A percentile compares a stretch with the other conserved stretches of the same genome.
Evolutionary conservation across 2,329 filamentous ascomycete species (phyloP).

Genomic region (Trichoderma harzianum): DNA sequence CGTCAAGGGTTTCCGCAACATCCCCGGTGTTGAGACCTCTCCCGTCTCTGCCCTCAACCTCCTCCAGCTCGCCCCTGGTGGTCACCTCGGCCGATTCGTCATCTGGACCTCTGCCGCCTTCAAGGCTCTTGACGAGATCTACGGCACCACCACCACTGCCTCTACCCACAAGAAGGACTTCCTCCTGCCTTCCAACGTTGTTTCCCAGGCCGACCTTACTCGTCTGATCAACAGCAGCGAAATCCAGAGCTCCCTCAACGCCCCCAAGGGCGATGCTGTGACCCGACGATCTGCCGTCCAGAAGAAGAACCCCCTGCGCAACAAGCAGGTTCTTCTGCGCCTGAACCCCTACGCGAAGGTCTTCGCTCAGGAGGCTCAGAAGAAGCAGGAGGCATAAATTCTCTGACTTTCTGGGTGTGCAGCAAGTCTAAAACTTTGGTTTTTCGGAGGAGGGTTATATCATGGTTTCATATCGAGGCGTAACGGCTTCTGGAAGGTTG

Average conservation of each 20-base stretch:
- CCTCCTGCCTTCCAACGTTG: conserved; percentile 87
- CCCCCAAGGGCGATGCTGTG: conserved; percentile 81
- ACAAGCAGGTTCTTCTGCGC: conserved; percentile 97
- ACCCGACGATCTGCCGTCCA: conserved; percentile 90
- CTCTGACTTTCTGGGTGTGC: conserved; percentile 38
- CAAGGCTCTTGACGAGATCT: conserved; percentile 93
- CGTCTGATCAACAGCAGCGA: conserved; percentile 99
- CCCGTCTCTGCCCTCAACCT: conserved; percentile 95
- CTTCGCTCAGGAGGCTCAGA: conserved; percentile 67
- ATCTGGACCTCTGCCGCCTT: conserved; percentile 98
- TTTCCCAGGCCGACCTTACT: conserved; percentile 90
- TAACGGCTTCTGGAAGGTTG: conserved; percentile 37
- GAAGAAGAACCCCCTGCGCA: conserved; percentile 99
- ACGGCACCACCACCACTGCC: conserved; percentile 86
- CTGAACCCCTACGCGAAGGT: conserved; percentile 96
- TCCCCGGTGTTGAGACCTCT: conserved; percentile 95
- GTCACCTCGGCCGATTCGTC: conserved; percentile 97
- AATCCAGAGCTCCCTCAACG: conserved; percentile 92
- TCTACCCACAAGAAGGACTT: conserved; percentile 98
- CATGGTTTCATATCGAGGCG: conserved; percentile 38
- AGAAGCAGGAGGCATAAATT: conserved; percentile 40
- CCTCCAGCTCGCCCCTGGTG: conserved; percentile 97
- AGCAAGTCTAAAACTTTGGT: conserved; percentile 29
- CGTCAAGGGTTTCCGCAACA: conserved; percentile 94
- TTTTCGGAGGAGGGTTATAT: conserved; percentile 27